phyloP scores from a whole-genome alignment of 139 green algal species.

The Ettlia oleoabundans region DNA sequence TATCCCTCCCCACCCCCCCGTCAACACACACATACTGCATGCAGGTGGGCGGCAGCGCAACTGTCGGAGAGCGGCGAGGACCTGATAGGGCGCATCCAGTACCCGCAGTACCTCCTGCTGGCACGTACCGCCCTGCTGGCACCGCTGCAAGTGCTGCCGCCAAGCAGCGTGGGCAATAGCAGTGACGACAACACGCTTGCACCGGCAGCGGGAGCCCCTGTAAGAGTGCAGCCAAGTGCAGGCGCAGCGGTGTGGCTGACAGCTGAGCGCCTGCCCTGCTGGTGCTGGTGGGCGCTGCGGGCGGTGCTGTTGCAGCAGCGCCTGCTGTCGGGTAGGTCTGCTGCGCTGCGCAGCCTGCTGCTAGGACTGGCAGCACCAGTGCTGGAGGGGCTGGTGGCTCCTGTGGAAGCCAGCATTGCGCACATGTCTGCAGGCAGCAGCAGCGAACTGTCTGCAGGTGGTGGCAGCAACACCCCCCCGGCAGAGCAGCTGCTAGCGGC shows the following conservation, averaged over 20 bases:
- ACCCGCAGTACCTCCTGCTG: conserved; percentile 83
- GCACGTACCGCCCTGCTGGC: conserved; percentile 56
- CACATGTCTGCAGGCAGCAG: conserved; percentile 16
- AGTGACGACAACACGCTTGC: neutral
- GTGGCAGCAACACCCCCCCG: neutral
- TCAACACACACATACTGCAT: too few species aligned
- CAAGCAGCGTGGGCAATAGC: neutral
- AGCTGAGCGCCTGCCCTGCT: conserved; percentile 35
- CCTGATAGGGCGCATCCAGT: conserved; percentile 48
- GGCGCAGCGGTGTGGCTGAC: neutral
- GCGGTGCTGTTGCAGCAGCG: conserved; percentile 62
- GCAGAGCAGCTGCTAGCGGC: conserved; percentile 27
- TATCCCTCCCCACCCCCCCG: too few species aligned
- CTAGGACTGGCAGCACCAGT: conserved; percentile 26
- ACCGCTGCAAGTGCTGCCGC: conserved; percentile 31
- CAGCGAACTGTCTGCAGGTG: neutral
- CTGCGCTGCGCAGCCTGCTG: conserved; percentile 55
- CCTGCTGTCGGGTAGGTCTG: conserved; percentile 57
- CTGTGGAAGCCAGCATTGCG: neutral
- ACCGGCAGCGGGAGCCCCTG: neutral
- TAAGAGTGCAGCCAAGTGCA: neutral
- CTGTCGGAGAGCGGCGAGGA: conserved; percentile 81
- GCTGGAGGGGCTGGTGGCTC: neutral
- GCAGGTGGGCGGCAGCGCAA: conserved; percentile 56
- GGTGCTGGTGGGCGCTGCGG: conserved; percentile 74